Conservation (phyloP, 169 alveolate species). For the Plasmodium knowlesi region DNA sequence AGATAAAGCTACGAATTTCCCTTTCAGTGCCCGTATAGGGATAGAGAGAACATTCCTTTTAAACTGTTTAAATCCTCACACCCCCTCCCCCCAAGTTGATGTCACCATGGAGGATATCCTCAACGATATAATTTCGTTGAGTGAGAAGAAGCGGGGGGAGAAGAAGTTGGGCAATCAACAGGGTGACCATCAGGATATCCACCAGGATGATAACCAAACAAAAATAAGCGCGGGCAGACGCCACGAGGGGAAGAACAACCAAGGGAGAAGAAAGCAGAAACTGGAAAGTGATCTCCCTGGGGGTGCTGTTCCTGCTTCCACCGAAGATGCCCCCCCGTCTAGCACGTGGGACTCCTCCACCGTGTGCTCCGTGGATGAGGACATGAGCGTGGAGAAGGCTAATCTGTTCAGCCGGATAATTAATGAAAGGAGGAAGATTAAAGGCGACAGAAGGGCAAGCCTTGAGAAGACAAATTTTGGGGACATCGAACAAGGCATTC, state of each 20-base stretch:
- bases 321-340: neutral
- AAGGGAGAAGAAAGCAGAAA: neutral
- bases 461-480: neutral
- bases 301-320: neutral
- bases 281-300: neutral
- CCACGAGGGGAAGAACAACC: neutral
- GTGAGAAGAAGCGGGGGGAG: slow-evolving; percentile 25
- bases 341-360: slow-evolving; percentile 42
- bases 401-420: slow-evolving; percentile 37
- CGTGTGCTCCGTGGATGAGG: slow-evolving; percentile 44
- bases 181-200: neutral
- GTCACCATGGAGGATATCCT: slow-evolving; percentile 45
- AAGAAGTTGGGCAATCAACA: neutral
- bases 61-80: neutral
- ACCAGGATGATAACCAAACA: neutral
- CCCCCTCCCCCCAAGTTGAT: neutral
- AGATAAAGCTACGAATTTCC: neutral
- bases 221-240: neutral
- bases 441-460: neutral
- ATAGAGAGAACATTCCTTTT: neutral
- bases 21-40: neutral
- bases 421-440: neutral
- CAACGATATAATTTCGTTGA: slow-evolving; percentile 40
- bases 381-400: slow-evolving; percentile 22
- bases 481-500: slow-evolving; percentile 15